Conservation (phyloP, 768 basidiomycete species). For the Podaxis sp. region DNA sequence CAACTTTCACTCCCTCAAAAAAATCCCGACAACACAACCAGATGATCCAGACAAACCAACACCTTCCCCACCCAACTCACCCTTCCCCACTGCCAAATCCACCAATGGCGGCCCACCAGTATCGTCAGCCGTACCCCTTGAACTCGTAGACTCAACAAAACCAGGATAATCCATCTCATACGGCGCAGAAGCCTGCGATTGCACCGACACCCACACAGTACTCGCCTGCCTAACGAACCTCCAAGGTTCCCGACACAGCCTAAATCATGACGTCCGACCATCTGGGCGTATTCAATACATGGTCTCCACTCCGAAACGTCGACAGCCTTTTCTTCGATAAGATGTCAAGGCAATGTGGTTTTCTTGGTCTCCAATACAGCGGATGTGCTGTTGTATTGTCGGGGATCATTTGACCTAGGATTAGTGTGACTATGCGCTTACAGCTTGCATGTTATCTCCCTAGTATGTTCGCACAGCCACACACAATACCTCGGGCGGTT, state of each 20-base stretch:
- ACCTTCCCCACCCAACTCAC: too few species aligned
- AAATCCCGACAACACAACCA: too few species aligned
- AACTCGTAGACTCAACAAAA: too few species aligned
- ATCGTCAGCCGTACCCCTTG: too few species aligned
- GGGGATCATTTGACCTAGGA: neutral
- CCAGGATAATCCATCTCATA: too few species aligned
- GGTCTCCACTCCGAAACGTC: constrained; percentile 58
- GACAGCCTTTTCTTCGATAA: constrained; percentile 39
- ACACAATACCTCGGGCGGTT: constrained; percentile 50
- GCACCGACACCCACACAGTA: too few species aligned
- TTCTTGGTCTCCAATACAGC: constrained; percentile 87
- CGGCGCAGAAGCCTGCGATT: too few species aligned
- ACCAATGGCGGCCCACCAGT: too few species aligned
- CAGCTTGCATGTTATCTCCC: constrained; percentile 80
- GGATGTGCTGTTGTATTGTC: constrained; percentile 62
- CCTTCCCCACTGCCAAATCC: too few species aligned
- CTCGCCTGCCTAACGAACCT: constrained; percentile 40
- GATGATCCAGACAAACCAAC: too few species aligned
- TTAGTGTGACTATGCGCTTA: constrained; percentile 34
- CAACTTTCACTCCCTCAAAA: too few species aligned
- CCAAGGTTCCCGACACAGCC: constrained; percentile 69
- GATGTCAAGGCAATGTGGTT: constrained; percentile 76
- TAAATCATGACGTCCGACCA: constrained; percentile 72
- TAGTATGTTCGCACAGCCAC: constrained; percentile 62
- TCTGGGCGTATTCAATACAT: constrained; percentile 92